Conservation (phyloP, 2,329 filamentous ascomycete genomes). For the Pestalotiopsis sp. region DNA sequence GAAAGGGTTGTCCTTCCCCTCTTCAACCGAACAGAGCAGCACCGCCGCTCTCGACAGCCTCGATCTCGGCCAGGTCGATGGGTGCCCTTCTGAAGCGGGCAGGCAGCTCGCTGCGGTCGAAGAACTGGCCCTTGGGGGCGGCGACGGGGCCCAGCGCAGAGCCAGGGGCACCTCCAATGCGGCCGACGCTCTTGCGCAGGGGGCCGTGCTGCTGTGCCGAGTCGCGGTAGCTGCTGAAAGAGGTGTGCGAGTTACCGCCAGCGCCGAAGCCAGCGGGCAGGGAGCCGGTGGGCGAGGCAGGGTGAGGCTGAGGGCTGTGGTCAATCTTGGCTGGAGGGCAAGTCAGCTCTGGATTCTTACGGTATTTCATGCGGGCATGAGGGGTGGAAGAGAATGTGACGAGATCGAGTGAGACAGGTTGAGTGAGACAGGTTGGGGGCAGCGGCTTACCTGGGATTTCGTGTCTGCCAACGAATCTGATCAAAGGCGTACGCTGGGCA, state of each 20-base stretch:
- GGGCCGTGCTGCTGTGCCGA: conserved; percentile 79
- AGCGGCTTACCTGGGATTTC: conserved; percentile 55
- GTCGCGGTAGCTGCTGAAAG: conserved; percentile 77
- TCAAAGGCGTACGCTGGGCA: conserved; percentile 62
- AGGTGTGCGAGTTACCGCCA: conserved; percentile 49
- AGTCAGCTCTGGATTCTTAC: conserved; percentile 9
- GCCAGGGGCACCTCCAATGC: conserved; percentile 65
- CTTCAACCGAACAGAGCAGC: conserved; percentile 59
- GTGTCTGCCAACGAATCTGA: conserved; percentile 60
- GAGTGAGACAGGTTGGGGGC: conserved; percentile 3
- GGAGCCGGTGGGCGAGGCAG: conserved; percentile 65
- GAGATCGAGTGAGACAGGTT: not conserved
- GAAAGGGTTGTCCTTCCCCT: not conserved
- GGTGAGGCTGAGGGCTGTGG: conserved; percentile 74
- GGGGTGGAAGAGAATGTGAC: not conserved
- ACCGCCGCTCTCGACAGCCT: conserved; percentile 92
- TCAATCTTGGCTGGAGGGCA: conserved; percentile 62
- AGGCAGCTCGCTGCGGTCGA: conserved; percentile 88
- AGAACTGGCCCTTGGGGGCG: conserved; percentile 74
- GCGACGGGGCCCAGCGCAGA: conserved; percentile 71
- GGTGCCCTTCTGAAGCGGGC: conserved; percentile 75
- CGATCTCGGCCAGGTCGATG: conserved; percentile 83
- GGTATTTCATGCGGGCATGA: not conserved
- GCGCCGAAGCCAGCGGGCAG: conserved; percentile 58
- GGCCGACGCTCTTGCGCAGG: conserved; percentile 58